A percentile compares a stretch with the other conserved stretches of the same genome.
These are phyloP conservation scores for Corylus americana DNA, from an alignment of 306 rosid genomes.

Conservation along the genomic window DNA sequence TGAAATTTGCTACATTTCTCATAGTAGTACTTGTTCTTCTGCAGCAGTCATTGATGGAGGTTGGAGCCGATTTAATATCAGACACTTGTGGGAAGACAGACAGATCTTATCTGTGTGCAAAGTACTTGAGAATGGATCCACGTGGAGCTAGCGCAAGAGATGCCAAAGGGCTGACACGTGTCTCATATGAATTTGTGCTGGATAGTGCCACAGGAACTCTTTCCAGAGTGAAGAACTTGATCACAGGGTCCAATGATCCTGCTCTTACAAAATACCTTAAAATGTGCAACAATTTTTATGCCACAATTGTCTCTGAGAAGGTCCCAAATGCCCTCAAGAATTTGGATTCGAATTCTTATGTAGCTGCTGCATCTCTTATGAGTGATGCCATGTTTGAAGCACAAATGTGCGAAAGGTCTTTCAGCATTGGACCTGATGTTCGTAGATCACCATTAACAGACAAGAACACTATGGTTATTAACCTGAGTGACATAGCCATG, in stretches of 20 bases:
- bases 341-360: too few relatives aligned
- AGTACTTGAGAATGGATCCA: too few relatives aligned
- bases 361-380: not conserved
- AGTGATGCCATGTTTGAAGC: not conserved
- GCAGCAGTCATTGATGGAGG: too few relatives aligned
- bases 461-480: not conserved
- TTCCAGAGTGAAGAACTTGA: not conserved
- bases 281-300: not conserved
- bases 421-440: not conserved
- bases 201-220: not conserved
- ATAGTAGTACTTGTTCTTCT: too few relatives aligned
- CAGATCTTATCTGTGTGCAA: too few relatives aligned
- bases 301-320: not conserved
- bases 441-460: not conserved
- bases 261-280: not conserved
- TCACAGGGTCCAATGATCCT: not conserved
- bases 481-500: not conserved
- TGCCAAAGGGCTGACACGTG: not conserved
- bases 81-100: too few relatives aligned
- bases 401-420: not conserved
- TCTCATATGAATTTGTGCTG: not conserved
- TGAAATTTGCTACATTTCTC: too few relatives aligned
- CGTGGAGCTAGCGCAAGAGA: not conserved
- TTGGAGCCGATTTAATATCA: too few relatives aligned
- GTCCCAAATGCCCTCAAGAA: too few relatives aligned